These are phyloP conservation scores for Penicillium nucicola DNA, from an alignment of 495 filamentous ascomycete genomes.

Conservation along the genomic window DNA sequence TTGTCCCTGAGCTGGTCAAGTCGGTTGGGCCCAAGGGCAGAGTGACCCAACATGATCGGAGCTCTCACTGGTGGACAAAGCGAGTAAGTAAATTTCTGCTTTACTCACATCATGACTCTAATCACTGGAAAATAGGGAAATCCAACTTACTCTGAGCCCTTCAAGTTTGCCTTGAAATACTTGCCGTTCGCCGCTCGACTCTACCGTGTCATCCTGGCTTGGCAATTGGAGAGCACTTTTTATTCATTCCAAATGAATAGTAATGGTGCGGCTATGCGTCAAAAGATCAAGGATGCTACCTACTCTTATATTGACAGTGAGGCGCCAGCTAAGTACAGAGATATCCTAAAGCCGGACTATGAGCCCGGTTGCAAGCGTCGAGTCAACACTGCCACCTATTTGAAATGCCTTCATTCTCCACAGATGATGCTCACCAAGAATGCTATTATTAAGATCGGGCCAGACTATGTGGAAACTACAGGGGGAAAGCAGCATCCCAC, in stretches of 20 bases:
- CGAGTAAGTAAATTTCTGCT: neutral
- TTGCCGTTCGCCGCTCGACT: conserved; percentile 4
- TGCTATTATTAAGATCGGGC: conserved; percentile 36
- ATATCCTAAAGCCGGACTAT: conserved; percentile 55
- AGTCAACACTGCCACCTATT: conserved; percentile 50
- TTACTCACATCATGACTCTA: neutral
- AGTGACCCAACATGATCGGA: conserved; percentile 51
- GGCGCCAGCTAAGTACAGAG: conserved; percentile 52
- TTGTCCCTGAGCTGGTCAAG: conserved; percentile 29
- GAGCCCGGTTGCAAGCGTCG: conserved; percentile 54
- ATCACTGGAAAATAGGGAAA: conserved; percentile 1
- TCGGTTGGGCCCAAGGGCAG: conserved; percentile 34
- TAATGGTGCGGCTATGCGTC: conserved; percentile 3
- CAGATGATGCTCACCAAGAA: conserved; percentile 48
- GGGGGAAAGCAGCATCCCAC: no score
- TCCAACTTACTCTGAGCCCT: conserved; percentile 3
- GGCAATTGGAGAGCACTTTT: conserved; percentile 5
- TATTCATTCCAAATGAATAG: conserved; percentile 6
- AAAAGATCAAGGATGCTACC: neutral
- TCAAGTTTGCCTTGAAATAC: conserved; percentile 4
- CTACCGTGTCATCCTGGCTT: conserved; percentile 6
- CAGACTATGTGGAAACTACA: no score
- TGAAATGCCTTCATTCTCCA: conserved; percentile 41
- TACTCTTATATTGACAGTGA: conserved; percentile 36
- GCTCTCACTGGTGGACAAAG: conserved; percentile 47